Percentiles rank a stretch among this genome's conserved stretches.
Evolutionary conservation across 208 protist species (phyloP).

Genomic region (Phytomonas serpens): DNA sequence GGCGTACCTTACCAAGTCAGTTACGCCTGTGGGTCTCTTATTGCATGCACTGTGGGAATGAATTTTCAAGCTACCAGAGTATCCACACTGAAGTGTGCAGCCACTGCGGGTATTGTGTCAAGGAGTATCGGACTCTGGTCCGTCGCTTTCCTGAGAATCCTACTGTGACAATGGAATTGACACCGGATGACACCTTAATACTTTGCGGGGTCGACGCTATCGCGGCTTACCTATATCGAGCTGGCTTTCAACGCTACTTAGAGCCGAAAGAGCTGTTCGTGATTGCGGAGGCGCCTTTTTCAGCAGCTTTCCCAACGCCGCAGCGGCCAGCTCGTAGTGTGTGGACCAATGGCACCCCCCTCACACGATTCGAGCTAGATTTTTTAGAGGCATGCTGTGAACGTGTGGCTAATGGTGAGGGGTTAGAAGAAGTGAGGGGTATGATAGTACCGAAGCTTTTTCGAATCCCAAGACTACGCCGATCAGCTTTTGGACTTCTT

Average conservation of each 20-base stretch:
- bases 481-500: background rate
- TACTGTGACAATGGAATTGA: constrained; percentile 66
- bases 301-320: background rate
- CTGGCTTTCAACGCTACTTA: constrained; percentile 62
- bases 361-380: constrained; percentile 73
- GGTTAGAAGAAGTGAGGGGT: constrained; percentile 30
- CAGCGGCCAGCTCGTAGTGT: constrained; percentile 24
- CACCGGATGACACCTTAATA: constrained; percentile 61
- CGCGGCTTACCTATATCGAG: constrained; percentile 57
- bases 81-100: constrained; percentile 30
- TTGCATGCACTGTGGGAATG: constrained; percentile 44
- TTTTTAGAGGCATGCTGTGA: constrained; percentile 83
- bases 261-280: constrained; percentile 17
- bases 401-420: constrained; percentile 45
- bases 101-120: constrained; percentile 29
- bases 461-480: constrained; percentile 39
- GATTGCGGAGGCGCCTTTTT: background rate
- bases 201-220: constrained; percentile 60
- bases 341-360: constrained; percentile 49
- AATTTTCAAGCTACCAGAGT: constrained; percentile 50
- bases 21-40: constrained; percentile 64
- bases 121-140: constrained; percentile 48
- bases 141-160: constrained; percentile 45
- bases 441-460: constrained; percentile 63
- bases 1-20: constrained; percentile 47